A percentile compares a stretch with the other conserved stretches of the same genome.
phyloP scores from a whole-genome alignment of 2,329 filamentous ascomycete genomes.

The Clonostachys sp. region DNA sequence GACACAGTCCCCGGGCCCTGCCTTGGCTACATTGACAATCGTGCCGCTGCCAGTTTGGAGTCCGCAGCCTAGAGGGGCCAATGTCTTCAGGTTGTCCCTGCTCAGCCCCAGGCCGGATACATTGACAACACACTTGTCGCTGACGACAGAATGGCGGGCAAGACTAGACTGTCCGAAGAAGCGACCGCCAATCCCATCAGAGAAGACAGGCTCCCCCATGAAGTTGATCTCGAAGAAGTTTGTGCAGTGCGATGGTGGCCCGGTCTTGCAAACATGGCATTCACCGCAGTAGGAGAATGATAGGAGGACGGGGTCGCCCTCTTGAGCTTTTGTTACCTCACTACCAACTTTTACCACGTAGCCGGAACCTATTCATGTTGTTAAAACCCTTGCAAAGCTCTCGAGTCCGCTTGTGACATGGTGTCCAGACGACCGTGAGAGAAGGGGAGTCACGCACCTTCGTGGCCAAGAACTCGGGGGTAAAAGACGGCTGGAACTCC shows the following conservation, averaged over 20 bases:
- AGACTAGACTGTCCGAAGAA: slow-evolving; percentile 44
- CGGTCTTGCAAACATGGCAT: slow-evolving; percentile 41
- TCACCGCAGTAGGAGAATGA: slow-evolving; percentile 25
- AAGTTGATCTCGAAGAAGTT: slow-evolving; percentile 46
- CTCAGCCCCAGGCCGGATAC: slow-evolving; percentile 1
- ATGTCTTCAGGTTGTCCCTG: slow-evolving; percentile 4
- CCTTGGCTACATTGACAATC: slow-evolving; percentile 20
- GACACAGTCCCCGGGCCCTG: slow-evolving; percentile 13
- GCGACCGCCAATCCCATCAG: slow-evolving; percentile 8
- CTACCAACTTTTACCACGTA: slow-evolving; percentile 38
- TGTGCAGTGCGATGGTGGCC: slow-evolving; percentile 40
- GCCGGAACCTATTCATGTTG: slow-evolving; percentile 25
- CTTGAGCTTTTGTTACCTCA: slow-evolving; percentile 36
- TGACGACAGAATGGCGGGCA: slow-evolving; percentile 1
- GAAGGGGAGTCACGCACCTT: slow-evolving; percentile 27
- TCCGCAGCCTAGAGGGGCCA: slow-evolving; percentile 18
- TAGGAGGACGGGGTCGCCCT: slow-evolving; percentile 51
- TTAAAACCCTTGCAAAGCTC: neutral
- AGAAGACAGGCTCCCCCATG: slow-evolving; percentile 12
- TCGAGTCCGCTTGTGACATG: neutral
- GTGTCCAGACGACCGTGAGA: neutral
- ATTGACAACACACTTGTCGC: neutral
- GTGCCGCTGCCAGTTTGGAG: slow-evolving; percentile 28
- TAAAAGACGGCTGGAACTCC: slow-evolving; percentile 9
- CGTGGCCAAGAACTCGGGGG: slow-evolving; percentile 41